Evolutionary conservation across 2,329 filamentous ascomycete species (phyloP), one percentile per base, ranked within the genome.

Genomic region (Lachnellula occidentalis): DNA sequence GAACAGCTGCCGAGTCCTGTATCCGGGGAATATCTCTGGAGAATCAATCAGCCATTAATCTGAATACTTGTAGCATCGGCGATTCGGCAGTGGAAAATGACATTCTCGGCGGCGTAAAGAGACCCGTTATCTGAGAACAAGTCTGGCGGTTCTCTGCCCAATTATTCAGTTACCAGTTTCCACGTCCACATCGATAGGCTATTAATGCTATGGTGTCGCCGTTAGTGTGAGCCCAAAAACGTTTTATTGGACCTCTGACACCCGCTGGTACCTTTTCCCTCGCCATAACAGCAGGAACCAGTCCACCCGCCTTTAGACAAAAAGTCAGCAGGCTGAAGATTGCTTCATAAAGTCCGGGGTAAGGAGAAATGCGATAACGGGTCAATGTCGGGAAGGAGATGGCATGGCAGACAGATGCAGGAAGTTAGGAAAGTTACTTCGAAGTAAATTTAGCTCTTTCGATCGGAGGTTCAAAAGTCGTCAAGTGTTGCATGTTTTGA

Each of bases 261-360:
- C n/a, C 41, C 45, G 43, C 36, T 45, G 11, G 34, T 41, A 34
- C 50, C 19, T 19, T 37, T 47, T 27, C 14, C 15, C 43, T 45
- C 43, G 14, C 43, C 43, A 45, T 14, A 34, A 17, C 7, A 6
- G 27, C 7, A 6, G 24, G 5, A 7, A 5, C 5, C 24, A 6
- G 24, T 46, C 27, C 21, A 46, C 42, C 37, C 36, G 50, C 34
- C 21, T 48, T 21, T 4, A 14, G 34, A 4, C 12, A 24, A 37
- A 41, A 34, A 53, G 24, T 45, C 41, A 51, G 50, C 50, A 51
- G 50, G 50, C 42, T 43, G 50, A 51, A 51, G 27, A 36, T 24
- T 45, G 42, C 41, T 46, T 27, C 43, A 39, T 41, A 41, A 50
- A 50, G 36, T 53, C 31, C 34, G 50, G 50, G 36, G 42, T 21